Conservation (phyloP, 768 basidiomycete genomes). For the Mycena belliarum region DNA sequence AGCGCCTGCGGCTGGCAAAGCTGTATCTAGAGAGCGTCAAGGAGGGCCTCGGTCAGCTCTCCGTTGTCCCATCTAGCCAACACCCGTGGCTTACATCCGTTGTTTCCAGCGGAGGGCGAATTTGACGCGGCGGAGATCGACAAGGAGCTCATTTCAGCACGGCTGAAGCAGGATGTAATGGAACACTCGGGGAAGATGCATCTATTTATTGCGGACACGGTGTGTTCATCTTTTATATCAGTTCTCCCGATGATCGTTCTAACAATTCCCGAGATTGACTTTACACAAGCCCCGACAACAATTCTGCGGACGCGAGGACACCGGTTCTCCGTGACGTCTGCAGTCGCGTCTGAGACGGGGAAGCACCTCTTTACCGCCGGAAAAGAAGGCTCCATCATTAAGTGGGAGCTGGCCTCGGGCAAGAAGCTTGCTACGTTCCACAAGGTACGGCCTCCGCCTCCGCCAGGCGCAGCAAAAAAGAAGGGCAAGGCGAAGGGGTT, state of each 20-base stretch:
- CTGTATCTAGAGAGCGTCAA: constrained; percentile 87
- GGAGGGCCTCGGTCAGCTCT: constrained; percentile 61
- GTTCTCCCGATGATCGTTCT: neutral
- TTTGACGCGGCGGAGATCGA: constrained; percentile 97
- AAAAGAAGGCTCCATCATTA: constrained; percentile 88
- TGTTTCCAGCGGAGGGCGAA: constrained; percentile 72
- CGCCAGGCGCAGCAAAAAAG: constrained; percentile 27
- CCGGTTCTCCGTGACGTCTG: constrained; percentile 78
- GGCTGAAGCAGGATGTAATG: constrained; percentile 90
- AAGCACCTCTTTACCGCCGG: constrained; percentile 82
- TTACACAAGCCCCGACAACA: constrained; percentile 45
- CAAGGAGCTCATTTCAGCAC: constrained; percentile 84
- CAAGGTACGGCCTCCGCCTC: constrained; percentile 49
- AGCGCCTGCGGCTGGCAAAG: constrained; percentile 87
- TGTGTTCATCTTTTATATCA: no score
- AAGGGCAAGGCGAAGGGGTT: constrained; percentile 63
- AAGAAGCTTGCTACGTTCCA: constrained; percentile 58
- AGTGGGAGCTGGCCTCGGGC: constrained; percentile 77
- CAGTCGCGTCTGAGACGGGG: constrained; percentile 73
- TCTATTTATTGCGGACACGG: constrained; percentile 74
- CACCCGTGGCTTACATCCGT: neutral
- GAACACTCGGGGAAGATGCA: constrained; percentile 89
- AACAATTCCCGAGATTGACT: constrained; percentile 52
- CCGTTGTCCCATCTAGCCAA: neutral
- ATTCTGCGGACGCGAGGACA: constrained; percentile 71